Conservation (phyloP, 2,329 filamentous ascomycete species). For the Phialophora verrucosa region DNA sequence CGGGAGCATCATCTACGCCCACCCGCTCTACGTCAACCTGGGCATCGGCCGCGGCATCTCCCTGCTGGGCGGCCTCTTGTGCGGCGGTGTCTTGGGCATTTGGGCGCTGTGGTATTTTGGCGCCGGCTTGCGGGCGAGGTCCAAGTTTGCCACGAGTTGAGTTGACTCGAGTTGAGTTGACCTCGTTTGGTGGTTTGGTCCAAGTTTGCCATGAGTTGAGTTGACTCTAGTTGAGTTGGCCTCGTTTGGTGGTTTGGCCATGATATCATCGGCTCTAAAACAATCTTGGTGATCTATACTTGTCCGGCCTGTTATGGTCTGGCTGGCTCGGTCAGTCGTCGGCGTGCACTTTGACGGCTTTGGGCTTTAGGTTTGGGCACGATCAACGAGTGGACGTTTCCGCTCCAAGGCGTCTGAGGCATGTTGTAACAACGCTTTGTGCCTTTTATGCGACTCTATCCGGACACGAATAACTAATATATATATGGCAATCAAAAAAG, state of each 20-base stretch:
- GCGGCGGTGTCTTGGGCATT: conserved; percentile 59
- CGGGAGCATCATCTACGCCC: conserved; percentile 47
- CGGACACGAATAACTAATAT: not conserved
- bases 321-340: no score
- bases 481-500: not conserved
- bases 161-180: not conserved
- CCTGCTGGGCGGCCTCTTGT: conserved; percentile 46
- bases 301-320: no score
- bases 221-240: no score
- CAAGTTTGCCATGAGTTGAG: no score
- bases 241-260: no score
- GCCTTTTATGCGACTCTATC: not conserved
- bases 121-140: conserved; percentile 60
- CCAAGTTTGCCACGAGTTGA: conserved; percentile 54
- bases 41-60: conserved; percentile 45
- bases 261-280: no score
- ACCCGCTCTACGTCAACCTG: conserved; percentile 45
- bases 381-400: not conserved
- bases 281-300: no score
- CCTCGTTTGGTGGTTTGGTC: no score
- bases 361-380: not conserved
- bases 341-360: no score
- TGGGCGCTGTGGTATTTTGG: conserved; percentile 65
- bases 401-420: no score
- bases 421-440: not conserved